phyloP scores from a whole-genome alignment of 2,329 filamentous ascomycete species.

The Lecanosticta acicola region DNA sequence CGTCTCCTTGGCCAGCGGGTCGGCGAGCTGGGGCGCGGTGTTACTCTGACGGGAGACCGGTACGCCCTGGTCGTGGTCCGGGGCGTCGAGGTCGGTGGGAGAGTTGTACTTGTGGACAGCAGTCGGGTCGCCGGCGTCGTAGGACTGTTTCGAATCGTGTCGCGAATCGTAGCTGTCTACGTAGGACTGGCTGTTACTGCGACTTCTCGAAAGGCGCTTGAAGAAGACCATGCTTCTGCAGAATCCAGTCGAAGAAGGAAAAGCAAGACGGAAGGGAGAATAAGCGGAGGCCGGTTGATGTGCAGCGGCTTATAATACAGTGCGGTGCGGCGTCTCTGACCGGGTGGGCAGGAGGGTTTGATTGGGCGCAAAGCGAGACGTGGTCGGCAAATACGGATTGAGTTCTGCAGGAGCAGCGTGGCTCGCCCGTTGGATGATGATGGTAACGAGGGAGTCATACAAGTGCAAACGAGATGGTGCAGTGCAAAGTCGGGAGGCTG shows the following conservation, averaged over 20 bases:
- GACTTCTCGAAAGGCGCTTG: conserved; percentile 44
- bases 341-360: neutral
- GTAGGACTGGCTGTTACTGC: conserved; percentile 47
- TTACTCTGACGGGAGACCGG: conserved; percentile 32
- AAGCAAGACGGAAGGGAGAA: neutral
- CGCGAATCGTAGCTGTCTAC: conserved; percentile 41
- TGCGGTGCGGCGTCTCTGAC: neutral
- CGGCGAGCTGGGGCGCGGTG: conserved; percentile 20
- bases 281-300: neutral
- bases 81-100: conserved; percentile 27
- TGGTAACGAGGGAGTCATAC: neutral
- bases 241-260: conserved; percentile 1
- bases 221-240: conserved; percentile 39
- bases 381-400: too few species aligned
- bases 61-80: conserved; percentile 31
- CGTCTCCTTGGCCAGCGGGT: conserved; percentile 24
- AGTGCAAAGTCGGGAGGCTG: neutral
- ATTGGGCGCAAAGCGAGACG: neutral
- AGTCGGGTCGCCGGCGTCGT: conserved; percentile 43
- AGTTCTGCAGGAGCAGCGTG: neutral
- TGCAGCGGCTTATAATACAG: neutral
- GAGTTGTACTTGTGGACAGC: conserved; percentile 14
- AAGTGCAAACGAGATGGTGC: neutral
- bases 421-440: neutral
- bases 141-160: conserved; percentile 40